These are phyloP conservation scores for Salix viminalis DNA, from an alignment of 345 rosid species.

Conservation along the genomic window DNA sequence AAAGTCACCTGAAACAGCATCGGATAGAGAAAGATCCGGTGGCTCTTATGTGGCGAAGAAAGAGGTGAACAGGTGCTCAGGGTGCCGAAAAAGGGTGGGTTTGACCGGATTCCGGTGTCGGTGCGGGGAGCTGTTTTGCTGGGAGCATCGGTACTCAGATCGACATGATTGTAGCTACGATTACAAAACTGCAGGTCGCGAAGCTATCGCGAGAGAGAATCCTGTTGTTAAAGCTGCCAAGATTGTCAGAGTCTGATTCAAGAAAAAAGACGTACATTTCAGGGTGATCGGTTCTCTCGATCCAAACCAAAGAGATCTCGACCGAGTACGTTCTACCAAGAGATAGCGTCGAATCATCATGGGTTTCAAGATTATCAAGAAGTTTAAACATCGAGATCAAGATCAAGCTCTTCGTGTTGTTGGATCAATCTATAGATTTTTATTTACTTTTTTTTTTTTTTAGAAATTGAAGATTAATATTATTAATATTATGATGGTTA, in stretches of 20 bases:
- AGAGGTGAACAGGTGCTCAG: constrained; percentile 79
- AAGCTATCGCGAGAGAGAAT: constrained; percentile 85
- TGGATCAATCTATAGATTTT: constrained; percentile 23
- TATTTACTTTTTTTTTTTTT: not conserved
- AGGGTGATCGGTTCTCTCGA: constrained; percentile 16
- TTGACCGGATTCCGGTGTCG: constrained; percentile 97
- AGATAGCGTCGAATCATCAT: not conserved
- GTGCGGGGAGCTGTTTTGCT: constrained; percentile 88
- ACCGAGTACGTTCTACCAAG: constrained; percentile 2
- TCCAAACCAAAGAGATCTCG: not conserved
- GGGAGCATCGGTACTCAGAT: constrained; percentile 92
- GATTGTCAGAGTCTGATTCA: constrained; percentile 65
- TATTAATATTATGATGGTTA: constrained; percentile 13
- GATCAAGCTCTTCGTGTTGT: constrained; percentile 15
- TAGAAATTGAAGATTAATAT: constrained; percentile 32
- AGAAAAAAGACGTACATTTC: not conserved
- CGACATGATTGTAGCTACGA: constrained; percentile 94
- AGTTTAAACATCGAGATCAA: not conserved
- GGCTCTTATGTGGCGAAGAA: constrained; percentile 36
- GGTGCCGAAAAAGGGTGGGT: constrained; percentile 80
- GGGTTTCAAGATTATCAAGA: not conserved
- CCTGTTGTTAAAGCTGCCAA: constrained; percentile 97
- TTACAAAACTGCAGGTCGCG: constrained; percentile 84
- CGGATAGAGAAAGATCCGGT: not conserved
- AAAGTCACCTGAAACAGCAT: not conserved